A percentile compares a stretch with the other conserved stretches of the same genome.
phyloP scores from a whole-genome alignment of 225 moss, liverwort and hornwort genomes.

The Sphagnum contortum region DNA sequence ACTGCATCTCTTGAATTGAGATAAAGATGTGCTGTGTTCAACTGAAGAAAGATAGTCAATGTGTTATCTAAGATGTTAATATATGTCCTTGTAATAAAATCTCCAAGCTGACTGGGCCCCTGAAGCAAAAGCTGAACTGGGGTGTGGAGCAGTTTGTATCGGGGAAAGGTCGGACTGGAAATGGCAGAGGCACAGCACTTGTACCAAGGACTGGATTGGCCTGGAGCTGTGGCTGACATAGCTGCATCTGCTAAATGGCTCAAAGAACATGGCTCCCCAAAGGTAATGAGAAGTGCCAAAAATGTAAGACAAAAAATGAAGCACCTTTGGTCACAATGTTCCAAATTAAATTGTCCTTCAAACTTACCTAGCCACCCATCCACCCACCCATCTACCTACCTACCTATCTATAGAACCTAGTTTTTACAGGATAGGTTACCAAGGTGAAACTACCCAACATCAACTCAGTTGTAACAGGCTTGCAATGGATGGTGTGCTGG shows the following conservation, averaged over 20 bases:
- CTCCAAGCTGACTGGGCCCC: too few species aligned
- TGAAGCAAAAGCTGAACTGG: too few species aligned
- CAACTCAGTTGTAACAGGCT: too few species aligned
- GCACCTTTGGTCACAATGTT: too few species aligned
- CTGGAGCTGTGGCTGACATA: constrained; percentile 83
- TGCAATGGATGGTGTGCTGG: too few species aligned
- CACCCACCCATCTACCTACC: too few species aligned
- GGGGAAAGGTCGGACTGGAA: constrained; percentile 75
- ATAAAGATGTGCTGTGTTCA: background rate
- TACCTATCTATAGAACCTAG: too few species aligned
- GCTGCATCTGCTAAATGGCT: constrained; percentile 80
- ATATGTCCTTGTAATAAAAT: background rate
- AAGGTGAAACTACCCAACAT: too few species aligned
- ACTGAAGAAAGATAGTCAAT: too few species aligned
- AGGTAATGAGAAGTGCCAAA: constrained; percentile 24
- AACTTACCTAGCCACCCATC: too few species aligned
- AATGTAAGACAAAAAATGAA: background rate
- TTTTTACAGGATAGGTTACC: too few species aligned
- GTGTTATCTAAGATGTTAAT: background rate
- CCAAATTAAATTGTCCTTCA: too few species aligned
- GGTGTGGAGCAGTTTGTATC: constrained; percentile 50
- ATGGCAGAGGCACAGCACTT: constrained; percentile 74
- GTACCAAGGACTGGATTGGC: constrained; percentile 76
- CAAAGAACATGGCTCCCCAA: constrained; percentile 62
- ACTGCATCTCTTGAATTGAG: background rate